phyloP scores from a whole-genome alignment of 805 yeast genomes.

The Lipomyces sp. region DNA sequence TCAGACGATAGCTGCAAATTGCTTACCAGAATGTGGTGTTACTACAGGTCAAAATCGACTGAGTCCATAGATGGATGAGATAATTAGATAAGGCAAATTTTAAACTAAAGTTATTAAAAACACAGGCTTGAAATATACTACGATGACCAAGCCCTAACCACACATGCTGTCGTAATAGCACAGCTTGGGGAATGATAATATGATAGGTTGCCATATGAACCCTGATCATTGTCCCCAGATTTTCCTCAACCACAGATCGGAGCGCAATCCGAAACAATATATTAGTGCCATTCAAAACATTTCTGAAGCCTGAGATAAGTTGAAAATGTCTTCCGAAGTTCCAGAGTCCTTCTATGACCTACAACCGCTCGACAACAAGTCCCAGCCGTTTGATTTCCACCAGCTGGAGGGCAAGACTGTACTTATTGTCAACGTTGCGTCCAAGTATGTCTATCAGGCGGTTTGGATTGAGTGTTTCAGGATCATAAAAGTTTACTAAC shows the following conservation, averaged over 20 bases:
- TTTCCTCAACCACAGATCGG: neutral
- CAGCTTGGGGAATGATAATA: no score
- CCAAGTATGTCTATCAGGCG: slow-evolving; percentile 58
- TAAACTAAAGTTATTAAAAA: no score
- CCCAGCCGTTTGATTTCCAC: slow-evolving; percentile 62
- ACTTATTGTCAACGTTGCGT: slow-evolving; percentile 83
- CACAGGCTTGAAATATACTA: no score
- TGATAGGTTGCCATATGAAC: neutral
- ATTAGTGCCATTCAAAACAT: neutral
- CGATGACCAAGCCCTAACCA: neutral
- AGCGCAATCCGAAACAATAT: neutral
- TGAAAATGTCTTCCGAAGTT: neutral
- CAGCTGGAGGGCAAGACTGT: slow-evolving; percentile 79
- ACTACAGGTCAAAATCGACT: no score
- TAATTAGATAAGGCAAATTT: no score
- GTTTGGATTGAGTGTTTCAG: no score
- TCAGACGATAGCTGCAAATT: no score
- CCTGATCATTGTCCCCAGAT: neutral
- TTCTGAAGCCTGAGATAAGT: neutral
- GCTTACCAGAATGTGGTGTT: no score
- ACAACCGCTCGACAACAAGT: slow-evolving; percentile 64
- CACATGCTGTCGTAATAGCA: neutral
- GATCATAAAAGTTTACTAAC: neutral
- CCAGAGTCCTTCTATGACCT: slow-evolving; percentile 61
- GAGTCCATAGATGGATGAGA: no score